Percentiles rank a stretch among this genome's conserved stretches.
phyloP scores from a whole-genome alignment of 23 red algal genomes.

The Gracilaria caudata region DNA sequence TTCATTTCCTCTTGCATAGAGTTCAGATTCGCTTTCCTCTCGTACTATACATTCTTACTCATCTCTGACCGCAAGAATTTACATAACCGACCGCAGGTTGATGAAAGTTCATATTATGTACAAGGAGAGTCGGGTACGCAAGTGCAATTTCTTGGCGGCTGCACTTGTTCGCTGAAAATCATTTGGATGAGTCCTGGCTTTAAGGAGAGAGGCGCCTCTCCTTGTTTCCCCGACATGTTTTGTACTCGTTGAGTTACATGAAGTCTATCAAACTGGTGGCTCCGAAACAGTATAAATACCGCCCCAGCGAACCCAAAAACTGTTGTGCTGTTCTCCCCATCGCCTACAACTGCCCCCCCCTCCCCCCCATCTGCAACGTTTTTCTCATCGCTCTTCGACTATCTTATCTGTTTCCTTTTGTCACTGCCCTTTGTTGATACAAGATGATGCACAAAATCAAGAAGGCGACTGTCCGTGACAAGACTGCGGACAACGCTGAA shows the following conservation, averaged over 20 bases:
- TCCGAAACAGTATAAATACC: constrained; percentile 31
- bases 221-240: background rate
- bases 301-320: background rate
- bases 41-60: background rate
- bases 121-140: background rate
- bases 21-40: background rate
- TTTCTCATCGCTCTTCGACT: background rate
- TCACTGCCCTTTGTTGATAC: background rate
- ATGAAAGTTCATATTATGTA: background rate
- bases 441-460: constrained; percentile 85
- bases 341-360: constrained; percentile 3
- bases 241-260: background rate
- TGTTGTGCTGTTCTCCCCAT: background rate
- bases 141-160: background rate
- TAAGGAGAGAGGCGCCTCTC: background rate
- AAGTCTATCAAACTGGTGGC: background rate
- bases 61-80: background rate
- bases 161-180: background rate
- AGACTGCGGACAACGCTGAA: constrained; percentile 53
- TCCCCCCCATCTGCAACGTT: no score
- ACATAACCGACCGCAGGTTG: background rate
- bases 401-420: background rate
- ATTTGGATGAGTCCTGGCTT: background rate
- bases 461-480: constrained; percentile 42
- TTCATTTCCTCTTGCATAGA: background rate